A percentile compares a stretch with the other conserved stretches of the same genome.
These are phyloP conservation scores for Aspergillus coremiiformis DNA, from an alignment of 495 filamentous ascomycete species.

Conservation along the genomic window DNA sequence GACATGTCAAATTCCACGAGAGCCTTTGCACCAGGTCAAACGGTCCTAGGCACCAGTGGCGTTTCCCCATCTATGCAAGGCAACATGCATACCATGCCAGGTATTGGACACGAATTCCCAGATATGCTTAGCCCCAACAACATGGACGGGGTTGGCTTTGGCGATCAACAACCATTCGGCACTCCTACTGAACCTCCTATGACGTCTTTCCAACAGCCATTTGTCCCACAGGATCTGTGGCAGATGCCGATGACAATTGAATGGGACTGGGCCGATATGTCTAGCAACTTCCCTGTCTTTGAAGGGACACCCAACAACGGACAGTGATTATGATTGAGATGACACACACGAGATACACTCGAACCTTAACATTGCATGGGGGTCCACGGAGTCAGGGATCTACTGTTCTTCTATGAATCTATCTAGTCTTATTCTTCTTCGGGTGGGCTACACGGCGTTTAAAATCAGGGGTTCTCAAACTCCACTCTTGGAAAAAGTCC, in stretches of 20 bases:
- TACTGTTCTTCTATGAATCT: not conserved
- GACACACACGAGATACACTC: not conserved
- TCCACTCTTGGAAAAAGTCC: not conserved
- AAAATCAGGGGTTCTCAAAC: not conserved
- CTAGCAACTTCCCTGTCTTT: conserved; percentile 42
- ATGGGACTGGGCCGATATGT: conserved; percentile 96
- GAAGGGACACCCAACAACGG: conserved; percentile 26
- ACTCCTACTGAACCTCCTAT: conserved; percentile 34
- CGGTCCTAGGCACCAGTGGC: conserved; percentile 27
- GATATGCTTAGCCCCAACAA: conserved; percentile 37
- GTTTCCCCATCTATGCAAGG: conserved; percentile 20
- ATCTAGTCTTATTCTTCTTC: conserved; percentile 1
- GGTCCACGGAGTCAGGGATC: not conserved
- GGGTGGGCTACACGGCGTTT: conserved; percentile 7
- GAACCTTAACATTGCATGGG: not conserved
- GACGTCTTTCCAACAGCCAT: conserved; percentile 72
- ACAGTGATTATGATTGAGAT: conserved; percentile 15
- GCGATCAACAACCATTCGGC: conserved; percentile 35
- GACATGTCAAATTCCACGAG: conserved; percentile 23
- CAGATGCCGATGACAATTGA: conserved; percentile 93
- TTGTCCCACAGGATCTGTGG: conserved; percentile 96
- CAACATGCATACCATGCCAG: conserved; percentile 27
- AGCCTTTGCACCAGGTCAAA: conserved; percentile 23
- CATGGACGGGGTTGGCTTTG: conserved; percentile 33
- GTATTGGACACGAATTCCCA: conserved; percentile 32